phyloP scores from a whole-genome alignment of 1,284 basidiomycete species.

The Trametes hirsuta region DNA sequence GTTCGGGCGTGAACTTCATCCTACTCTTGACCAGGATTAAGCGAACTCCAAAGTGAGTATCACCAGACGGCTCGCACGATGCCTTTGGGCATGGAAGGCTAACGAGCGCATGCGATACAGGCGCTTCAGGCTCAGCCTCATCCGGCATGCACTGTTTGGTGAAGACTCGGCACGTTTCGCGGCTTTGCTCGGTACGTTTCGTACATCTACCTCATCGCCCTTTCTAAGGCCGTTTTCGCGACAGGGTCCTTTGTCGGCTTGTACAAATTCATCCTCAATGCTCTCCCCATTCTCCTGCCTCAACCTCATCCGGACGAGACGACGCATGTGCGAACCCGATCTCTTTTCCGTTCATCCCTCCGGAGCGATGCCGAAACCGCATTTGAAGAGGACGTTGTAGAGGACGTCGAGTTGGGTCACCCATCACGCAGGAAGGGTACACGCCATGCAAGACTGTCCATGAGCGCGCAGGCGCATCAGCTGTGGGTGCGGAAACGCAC shows the following conservation, averaged over 20 bases:
- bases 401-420: constrained; percentile 22
- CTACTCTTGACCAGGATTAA: constrained; percentile 73
- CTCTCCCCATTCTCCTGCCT: constrained; percentile 79
- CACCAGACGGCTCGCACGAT: no score
- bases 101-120: not conserved
- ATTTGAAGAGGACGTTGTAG: constrained; percentile 27
- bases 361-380: constrained; percentile 18
- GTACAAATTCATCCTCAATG: constrained; percentile 84
- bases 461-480: constrained; percentile 64
- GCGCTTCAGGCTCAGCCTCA: constrained; percentile 51
- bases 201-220: not conserved
- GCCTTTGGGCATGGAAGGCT: not conserved
- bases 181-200: constrained; percentile 75
- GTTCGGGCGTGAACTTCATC: constrained; percentile 81
- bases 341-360: constrained; percentile 37
- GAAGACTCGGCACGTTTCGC: constrained; percentile 81
- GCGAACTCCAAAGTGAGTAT: constrained; percentile 59
- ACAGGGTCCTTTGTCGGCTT: constrained; percentile 78
- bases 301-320: constrained; percentile 37
- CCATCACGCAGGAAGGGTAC: constrained; percentile 23
- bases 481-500: constrained; percentile 67
- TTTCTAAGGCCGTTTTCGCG: not conserved
- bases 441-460: constrained; percentile 57
- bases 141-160: constrained; percentile 82
- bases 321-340: constrained; percentile 34